These are phyloP conservation scores for Aureobasidium mangrovei DNA, from an alignment of 2,329 filamentous ascomycete genomes.

Conservation along the genomic window DNA sequence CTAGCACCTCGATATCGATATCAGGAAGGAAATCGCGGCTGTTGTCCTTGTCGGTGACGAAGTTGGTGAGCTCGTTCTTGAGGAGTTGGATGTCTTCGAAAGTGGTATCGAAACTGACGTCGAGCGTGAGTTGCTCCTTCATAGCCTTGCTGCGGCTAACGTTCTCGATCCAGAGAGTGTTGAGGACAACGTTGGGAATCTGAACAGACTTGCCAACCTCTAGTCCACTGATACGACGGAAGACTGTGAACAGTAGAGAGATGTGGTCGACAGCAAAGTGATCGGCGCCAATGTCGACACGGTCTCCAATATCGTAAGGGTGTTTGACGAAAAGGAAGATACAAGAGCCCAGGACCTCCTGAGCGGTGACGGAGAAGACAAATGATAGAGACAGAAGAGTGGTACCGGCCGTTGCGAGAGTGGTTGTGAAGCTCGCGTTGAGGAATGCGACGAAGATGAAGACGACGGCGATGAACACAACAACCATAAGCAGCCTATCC, in stretches of 20 bases:
- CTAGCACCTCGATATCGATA: constrained; percentile 65
- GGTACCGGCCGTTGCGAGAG: constrained; percentile 81
- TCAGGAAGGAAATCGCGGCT: constrained; percentile 84
- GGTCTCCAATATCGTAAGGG: constrained; percentile 90
- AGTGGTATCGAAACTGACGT: constrained; percentile 74
- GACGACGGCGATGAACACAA: constrained; percentile 71
- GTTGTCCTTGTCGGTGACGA: constrained; percentile 78
- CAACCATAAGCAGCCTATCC: constrained; percentile 72
- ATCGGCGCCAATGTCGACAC: constrained; percentile 68
- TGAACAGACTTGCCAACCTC: constrained; percentile 55
- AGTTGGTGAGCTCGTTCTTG: constrained; percentile 73
- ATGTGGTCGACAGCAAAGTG: constrained; percentile 85
- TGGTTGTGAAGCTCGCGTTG: constrained; percentile 74
- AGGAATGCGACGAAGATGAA: constrained; percentile 65
- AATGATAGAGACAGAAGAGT: constrained; percentile 93
- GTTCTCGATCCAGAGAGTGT: constrained; percentile 93
- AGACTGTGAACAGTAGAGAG: constrained; percentile 85
- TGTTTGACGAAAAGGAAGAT: constrained; percentile 99
- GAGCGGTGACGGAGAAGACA: constrained; percentile 82
- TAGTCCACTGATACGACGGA: constrained; percentile 72
- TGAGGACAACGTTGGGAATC: constrained; percentile 85
- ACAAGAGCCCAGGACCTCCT: constrained; percentile 95
- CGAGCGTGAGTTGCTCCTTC: constrained; percentile 73
- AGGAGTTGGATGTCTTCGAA: constrained; percentile 86
- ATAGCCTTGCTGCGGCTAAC: constrained; percentile 84